These are phyloP conservation scores for Ascochyta lentis DNA, from an alignment of 2,329 filamentous ascomycete genomes.

Conservation along the genomic window DNA sequence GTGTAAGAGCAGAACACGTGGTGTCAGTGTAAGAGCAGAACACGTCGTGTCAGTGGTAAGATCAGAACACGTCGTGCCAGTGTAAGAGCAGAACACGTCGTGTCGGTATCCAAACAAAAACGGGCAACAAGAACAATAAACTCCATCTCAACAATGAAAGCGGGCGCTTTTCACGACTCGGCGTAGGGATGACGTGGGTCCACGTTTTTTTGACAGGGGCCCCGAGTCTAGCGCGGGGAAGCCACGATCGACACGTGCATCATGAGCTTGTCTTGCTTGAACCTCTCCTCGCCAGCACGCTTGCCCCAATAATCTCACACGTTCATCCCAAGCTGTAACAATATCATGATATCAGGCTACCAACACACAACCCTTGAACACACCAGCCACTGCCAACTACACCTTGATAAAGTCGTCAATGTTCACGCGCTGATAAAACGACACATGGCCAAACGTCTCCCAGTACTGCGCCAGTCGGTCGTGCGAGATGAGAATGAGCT, in stretches of 20 bases:
- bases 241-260: slow-evolving; percentile 12
- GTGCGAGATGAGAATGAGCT: slow-evolving; percentile 80
- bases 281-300: not conserved
- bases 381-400: not conserved
- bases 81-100: not conserved
- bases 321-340: too few species aligned
- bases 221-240: slow-evolving; percentile 9
- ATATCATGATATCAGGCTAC: too few species aligned
- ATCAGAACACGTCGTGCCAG: too few species aligned
- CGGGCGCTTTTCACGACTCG: not conserved
- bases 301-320: too few species aligned
- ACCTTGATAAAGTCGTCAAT: slow-evolving; percentile 48
- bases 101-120: too few species aligned
- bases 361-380: too few species aligned
- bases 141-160: not conserved
- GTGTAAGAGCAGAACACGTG: too few species aligned
- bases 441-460: slow-evolving; percentile 63
- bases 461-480: slow-evolving; percentile 83
- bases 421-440: slow-evolving; percentile 57
- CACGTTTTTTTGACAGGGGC: slow-evolving; percentile 13
- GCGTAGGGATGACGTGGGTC: slow-evolving; percentile 14
- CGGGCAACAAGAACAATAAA: too few species aligned
- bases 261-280: slow-evolving; percentile 9
- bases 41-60: too few species aligned
- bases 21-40: too few species aligned